Base-by-base conservation (phyloP, 805 yeast species). In the Candida boidinii region DNA sequence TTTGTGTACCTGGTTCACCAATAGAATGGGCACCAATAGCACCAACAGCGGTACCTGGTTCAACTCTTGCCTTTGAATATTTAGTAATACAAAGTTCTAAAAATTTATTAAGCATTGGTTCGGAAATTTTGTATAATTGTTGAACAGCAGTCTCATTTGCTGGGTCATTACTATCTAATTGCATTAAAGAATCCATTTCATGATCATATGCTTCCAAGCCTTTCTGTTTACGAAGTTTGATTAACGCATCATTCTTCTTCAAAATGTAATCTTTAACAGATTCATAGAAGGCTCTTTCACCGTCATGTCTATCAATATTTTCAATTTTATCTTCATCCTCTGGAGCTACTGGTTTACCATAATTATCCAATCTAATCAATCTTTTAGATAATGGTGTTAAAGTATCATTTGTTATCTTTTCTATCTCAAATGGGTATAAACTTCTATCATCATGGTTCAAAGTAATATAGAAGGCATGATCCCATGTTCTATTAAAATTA, bases 1-100 rank as follows among this genome's bases (percentile, higher is more conserved):
- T 92, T 64, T 92, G 98, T 1, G 98, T 92, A 56, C 97, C 98
- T 16, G 98, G 98, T 54, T 90, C 98, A 64, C 98, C 98, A 66
- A 92, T 92, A 28, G 96, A 85, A 56, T 92, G 98, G 0, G 98
- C 98, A 46, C 97, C 98, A 61, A 92, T 88, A 17, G 98, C 97
- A 44, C 98, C 98, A 35, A 92, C 97, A 3, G 98, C 98, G 4
- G 98, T 92, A 41, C 97, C 98, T 1, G 98, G 98, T 57, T 92
- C 98, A 13, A 92, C 96, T 60, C 79, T 79, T 7, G 98, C 96
- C 44, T 80, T 70, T 34, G 76, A 75, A 51, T 92, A 92, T 60
- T 92, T 92, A 45, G 65, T 63, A 38, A 90, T 67, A 45, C 96
- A 83, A 46, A 82, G 73, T 30, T 72, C 68, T 49, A 92, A 62